Conservation (phyloP, 176 grass and related monocot genomes). For the Luzula sylvatica region DNA sequence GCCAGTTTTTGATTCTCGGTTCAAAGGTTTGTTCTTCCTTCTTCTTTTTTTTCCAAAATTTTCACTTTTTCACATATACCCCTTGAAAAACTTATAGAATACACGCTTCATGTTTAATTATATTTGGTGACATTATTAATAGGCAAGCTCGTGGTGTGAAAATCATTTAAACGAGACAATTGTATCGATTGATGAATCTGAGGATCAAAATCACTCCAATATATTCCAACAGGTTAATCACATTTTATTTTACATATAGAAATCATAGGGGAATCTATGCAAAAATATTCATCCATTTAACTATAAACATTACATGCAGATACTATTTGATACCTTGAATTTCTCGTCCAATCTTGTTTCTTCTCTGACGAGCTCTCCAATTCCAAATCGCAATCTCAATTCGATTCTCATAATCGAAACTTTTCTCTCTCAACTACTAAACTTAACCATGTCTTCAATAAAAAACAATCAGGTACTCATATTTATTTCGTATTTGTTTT, state of each 20-base stretch:
- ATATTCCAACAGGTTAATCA: conserved; percentile 48
- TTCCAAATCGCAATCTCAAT: conserved; percentile 14
- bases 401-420: conserved; percentile 24
- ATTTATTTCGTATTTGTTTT: background rate
- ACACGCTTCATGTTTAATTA: background rate
- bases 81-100: no score
- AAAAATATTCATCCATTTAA: conserved; percentile 2
- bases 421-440: conserved; percentile 49
- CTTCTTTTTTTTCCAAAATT: background rate
- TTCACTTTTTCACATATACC: background rate
- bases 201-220: conserved; percentile 57
- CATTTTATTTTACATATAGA: background rate
- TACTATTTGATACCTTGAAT: conserved; percentile 53
- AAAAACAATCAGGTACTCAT: conserved; percentile 45
- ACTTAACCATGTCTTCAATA: conserved; percentile 41
- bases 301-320: conserved; percentile 42
- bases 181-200: conserved; percentile 34
- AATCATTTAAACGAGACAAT: conserved; percentile 38
- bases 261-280: conserved; percentile 6
- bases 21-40: conserved; percentile 43
- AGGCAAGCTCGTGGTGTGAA: conserved; percentile 75
- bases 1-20: conserved; percentile 48
- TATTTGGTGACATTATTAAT: conserved; percentile 5
- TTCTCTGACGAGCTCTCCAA: conserved; percentile 25
- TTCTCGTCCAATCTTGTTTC: conserved; percentile 50